A percentile compares a stretch with the other conserved stretches of the same genome.
Evolutionary conservation across 495 filamentous ascomycete genomes (phyloP).

Genomic region (Trichoderma parareesei): DNA sequence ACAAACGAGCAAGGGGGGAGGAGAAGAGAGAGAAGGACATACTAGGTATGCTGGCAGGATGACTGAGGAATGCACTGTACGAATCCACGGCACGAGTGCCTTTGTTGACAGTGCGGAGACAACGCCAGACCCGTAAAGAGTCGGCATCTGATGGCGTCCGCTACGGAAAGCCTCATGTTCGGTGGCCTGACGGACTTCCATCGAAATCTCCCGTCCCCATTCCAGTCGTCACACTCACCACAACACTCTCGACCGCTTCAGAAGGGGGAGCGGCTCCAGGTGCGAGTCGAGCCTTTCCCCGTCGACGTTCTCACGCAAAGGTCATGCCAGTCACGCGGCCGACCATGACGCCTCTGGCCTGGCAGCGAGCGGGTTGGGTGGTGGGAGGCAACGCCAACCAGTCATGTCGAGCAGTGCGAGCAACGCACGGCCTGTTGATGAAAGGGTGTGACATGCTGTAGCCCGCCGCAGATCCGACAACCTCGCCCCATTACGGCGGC

Average conservation of each 20-base stretch:
- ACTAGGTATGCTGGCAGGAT: neutral
- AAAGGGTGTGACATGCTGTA: conserved; percentile 1
- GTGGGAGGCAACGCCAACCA: neutral
- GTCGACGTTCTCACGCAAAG: neutral
- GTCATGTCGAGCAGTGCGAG: neutral
- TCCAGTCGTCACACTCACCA: neutral
- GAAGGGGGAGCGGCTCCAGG: no score
- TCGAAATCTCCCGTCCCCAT: neutral
- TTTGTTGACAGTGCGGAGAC: no score
- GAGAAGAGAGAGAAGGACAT: neutral
- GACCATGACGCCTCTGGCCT: neutral
- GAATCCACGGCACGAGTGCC: no score
- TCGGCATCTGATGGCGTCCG: neutral
- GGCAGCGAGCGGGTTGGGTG: neutral
- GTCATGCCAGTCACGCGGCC: conserved; percentile 2
- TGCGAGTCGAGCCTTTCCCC: neutral
- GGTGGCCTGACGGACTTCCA: neutral
- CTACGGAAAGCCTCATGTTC: neutral
- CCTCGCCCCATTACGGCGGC: conserved; percentile 8
- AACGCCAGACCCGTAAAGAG: no score
- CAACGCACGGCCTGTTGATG: neutral
- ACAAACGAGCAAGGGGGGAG: no score
- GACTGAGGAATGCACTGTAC: neutral
- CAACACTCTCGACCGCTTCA: neutral
- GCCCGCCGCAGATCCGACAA: conserved; percentile 6